Evolutionary conservation across 331 rosid genomes (phyloP).

Genomic region (Malus hybrid): DNA sequence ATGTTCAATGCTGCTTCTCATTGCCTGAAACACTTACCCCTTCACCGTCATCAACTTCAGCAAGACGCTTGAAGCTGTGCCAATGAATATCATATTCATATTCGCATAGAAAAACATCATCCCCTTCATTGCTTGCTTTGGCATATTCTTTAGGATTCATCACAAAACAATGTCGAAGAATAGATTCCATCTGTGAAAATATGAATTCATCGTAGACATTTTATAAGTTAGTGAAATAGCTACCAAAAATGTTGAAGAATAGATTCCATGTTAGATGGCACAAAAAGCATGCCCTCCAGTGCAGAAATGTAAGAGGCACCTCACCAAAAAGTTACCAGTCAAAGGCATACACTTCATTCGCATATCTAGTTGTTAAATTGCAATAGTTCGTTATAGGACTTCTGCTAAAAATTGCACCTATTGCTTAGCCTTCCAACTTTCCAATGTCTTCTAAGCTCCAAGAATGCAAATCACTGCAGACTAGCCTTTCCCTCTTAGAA

Average conservation of each 20-base stretch:
- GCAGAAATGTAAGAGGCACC: background rate
- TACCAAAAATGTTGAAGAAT: background rate
- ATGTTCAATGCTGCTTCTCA: conserved; percentile 1
- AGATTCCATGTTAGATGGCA: background rate
- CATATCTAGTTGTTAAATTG: background rate
- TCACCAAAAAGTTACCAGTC: background rate
- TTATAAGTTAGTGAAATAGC: background rate
- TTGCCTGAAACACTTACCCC: conserved; percentile 38
- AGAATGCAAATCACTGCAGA: background rate
- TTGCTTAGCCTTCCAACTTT: background rate
- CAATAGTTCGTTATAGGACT: background rate
- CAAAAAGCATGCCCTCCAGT: background rate
- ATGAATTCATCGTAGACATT: background rate
- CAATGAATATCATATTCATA: conserved; percentile 85
- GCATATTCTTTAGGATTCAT: conserved; percentile 71
- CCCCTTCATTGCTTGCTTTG: conserved; percentile 66
- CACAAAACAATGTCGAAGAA: conserved; percentile 72
- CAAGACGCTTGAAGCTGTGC: conserved; percentile 86
- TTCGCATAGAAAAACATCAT: conserved; percentile 80
- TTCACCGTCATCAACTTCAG: conserved; percentile 58
- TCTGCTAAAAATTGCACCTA: background rate
- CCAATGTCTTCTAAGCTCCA: background rate
- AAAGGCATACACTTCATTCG: background rate
- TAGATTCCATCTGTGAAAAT: conserved; percentile 67
- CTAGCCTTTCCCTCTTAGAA: background rate